phyloP scores from a whole-genome alignment of 2,329 filamentous ascomycete species.

The Colletotrichum theobromicola region DNA sequence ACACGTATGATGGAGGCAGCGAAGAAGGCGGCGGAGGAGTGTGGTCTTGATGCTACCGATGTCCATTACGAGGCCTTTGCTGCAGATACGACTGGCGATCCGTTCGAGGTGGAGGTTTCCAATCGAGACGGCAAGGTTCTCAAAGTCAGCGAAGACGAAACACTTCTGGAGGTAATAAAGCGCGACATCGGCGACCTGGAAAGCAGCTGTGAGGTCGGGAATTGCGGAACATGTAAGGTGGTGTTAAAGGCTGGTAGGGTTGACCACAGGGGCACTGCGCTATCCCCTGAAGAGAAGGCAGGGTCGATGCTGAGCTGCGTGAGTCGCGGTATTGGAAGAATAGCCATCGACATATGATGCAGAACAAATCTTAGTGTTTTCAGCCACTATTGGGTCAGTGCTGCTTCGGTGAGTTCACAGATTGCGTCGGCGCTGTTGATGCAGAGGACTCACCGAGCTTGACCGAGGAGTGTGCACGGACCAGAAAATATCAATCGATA shows the following conservation, averaged over 20 bases:
- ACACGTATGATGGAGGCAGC: conserved; percentile 60
- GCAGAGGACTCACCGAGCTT: not conserved
- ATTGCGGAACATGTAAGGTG: conserved; percentile 59
- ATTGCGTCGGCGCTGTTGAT: not conserved
- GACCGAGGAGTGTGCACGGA: not conserved
- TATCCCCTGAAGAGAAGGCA: conserved; percentile 49
- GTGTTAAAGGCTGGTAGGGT: conserved; percentile 46
- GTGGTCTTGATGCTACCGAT: conserved; percentile 51
- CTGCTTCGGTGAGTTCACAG: not conserved
- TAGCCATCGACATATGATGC: conserved; percentile 51
- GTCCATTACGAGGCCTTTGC: conserved; percentile 67
- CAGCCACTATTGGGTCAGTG: not conserved
- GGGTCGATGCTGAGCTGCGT: conserved; percentile 56
- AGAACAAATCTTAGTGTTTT: not conserved
- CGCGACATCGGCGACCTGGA: conserved; percentile 46
- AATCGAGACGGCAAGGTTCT: conserved; percentile 45
- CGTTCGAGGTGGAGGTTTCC: conserved; percentile 61
- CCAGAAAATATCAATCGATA: not conserved
- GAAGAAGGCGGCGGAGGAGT: conserved; percentile 39
- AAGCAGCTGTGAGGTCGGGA: conserved; percentile 59
- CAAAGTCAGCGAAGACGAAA: conserved; percentile 52
- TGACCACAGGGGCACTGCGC: conserved; percentile 54
- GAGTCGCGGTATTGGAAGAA: conserved; percentile 54
- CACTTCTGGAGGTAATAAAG: conserved; percentile 53
- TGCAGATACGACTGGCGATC: conserved; percentile 58